Evolutionary conservation across 1,284 basidiomycete genomes (phyloP).

Genomic region (Neonothopanus nambi): DNA sequence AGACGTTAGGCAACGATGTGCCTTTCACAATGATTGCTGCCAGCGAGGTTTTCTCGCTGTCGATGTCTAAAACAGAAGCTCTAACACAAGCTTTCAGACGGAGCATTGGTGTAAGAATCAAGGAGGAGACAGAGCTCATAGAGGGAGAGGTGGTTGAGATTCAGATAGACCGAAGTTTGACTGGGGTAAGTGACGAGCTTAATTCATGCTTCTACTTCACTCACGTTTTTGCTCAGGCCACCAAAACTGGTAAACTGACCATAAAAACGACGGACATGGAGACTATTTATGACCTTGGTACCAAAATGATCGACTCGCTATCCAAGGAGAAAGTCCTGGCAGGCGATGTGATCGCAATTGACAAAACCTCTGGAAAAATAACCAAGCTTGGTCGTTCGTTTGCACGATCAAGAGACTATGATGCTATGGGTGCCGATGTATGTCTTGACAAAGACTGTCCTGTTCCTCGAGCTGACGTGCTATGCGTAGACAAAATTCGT

Average conservation of each 20-base stretch:
- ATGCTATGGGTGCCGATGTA: slow-evolving; percentile 98
- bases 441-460: slow-evolving; percentile 32
- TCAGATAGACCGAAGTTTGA: slow-evolving; percentile 95
- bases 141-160: slow-evolving; percentile 99
- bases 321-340: slow-evolving; percentile 97
- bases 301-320: slow-evolving; percentile 98
- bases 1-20: slow-evolving; percentile 90
- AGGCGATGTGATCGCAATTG: slow-evolving; percentile 94
- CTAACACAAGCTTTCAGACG: slow-evolving; percentile 95
- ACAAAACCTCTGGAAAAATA: slow-evolving; percentile 97
- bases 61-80: slow-evolving; percentile 98
- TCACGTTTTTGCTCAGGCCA: slow-evolving; percentile 69
- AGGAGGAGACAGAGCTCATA: slow-evolving; percentile 96
- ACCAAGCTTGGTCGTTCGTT: slow-evolving; percentile 96
- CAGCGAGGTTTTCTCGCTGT: slow-evolving; percentile 96
- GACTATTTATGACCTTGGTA: slow-evolving; percentile 97
- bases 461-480: not conserved
- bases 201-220: slow-evolving; percentile 1
- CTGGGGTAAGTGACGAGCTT: slow-evolving; percentile 71
- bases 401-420: slow-evolving; percentile 95
- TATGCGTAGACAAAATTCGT: slow-evolving; percentile 87
- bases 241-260: slow-evolving; percentile 96
- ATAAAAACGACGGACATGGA: slow-evolving; percentile 99
- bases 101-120: slow-evolving; percentile 96
- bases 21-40: slow-evolving; percentile 98